Evolutionary conservation across 192 early-diverging fungal species (phyloP).

Genomic region (Gryganskiella cystojenkinii): DNA sequence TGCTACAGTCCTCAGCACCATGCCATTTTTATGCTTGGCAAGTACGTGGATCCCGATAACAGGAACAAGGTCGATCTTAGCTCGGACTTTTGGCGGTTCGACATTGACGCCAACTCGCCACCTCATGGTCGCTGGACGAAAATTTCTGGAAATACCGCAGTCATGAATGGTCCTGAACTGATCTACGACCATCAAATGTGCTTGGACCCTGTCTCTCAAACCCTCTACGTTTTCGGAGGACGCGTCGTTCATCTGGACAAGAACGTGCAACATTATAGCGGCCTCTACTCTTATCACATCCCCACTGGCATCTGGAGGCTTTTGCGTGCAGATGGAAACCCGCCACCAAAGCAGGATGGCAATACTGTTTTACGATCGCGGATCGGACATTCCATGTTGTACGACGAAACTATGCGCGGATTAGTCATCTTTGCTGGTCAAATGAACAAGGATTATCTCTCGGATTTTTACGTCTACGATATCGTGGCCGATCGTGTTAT

Average conservation of each 20-base stretch:
- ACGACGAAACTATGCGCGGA: conserved; percentile 75
- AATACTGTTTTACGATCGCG: conserved; percentile 76
- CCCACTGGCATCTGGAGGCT: conserved; percentile 74
- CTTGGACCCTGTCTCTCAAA: conserved; percentile 73
- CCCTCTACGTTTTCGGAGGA: conserved; percentile 95
- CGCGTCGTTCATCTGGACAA: conserved; percentile 73
- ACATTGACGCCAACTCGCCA: conserved; percentile 63
- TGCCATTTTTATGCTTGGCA: conserved; percentile 87
- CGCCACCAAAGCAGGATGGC: conserved; percentile 53
- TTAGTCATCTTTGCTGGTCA: conserved; percentile 94
- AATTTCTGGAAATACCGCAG: conserved; percentile 82
- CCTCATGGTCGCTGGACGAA: conserved; percentile 70
- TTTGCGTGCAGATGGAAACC: conserved; percentile 74
- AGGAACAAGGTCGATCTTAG: conserved; percentile 75
- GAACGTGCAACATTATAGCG: conserved; percentile 81
- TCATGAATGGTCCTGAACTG: conserved; percentile 86
- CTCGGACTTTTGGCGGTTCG: conserved; percentile 92
- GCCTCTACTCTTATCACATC: conserved; percentile 87
- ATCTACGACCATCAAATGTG: conserved; percentile 97
- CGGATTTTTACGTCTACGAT: conserved; percentile 88
- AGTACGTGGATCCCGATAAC: conserved; percentile 85
- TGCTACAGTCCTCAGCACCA: conserved; percentile 83
- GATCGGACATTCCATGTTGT: conserved; percentile 91
- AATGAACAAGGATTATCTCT: conserved; percentile 81
- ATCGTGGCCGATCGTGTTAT: conserved; percentile 82